Evolutionary conservation across 257 asterid genomes (phyloP).

Genomic region (Nicotiana knightiana): DNA sequence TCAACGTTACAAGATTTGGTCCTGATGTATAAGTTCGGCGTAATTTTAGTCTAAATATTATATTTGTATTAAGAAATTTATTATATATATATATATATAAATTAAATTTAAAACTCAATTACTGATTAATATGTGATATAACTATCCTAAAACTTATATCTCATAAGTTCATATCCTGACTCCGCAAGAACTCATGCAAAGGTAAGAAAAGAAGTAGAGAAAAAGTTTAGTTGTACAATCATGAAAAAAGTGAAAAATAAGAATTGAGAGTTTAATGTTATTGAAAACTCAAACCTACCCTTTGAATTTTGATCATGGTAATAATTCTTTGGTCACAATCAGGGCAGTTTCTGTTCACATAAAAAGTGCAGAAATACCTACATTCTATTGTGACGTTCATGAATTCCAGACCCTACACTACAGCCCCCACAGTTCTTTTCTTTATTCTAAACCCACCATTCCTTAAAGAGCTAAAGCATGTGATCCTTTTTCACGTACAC

Average conservation of each 20-base stretch:
- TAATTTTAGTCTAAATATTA: too few relatives aligned
- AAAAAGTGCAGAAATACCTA: constrained; percentile 8
- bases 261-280: neutral
- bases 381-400: constrained; percentile 6
- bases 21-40: too few relatives aligned
- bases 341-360: constrained; percentile 1
- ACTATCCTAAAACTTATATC: too few relatives aligned
- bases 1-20: too few relatives aligned
- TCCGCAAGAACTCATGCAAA: neutral
- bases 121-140: too few relatives aligned
- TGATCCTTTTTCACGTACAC: constrained; percentile 5
- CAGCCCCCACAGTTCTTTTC: neutral
- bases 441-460: constrained; percentile 8
- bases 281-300: neutral
- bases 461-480: constrained; percentile 14
- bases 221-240: too few relatives aligned
- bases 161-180: too few relatives aligned
- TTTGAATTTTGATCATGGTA: neutral
- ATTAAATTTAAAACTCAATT: too few relatives aligned
- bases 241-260: too few relatives aligned
- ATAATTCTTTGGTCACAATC: neutral
- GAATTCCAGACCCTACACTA: neutral
- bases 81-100: too few relatives aligned
- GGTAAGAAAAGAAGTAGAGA: neutral
- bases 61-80: too few relatives aligned